These are phyloP conservation scores for Starmerella geochares DNA, from an alignment of 805 yeast genomes.

Conservation along the genomic window DNA sequence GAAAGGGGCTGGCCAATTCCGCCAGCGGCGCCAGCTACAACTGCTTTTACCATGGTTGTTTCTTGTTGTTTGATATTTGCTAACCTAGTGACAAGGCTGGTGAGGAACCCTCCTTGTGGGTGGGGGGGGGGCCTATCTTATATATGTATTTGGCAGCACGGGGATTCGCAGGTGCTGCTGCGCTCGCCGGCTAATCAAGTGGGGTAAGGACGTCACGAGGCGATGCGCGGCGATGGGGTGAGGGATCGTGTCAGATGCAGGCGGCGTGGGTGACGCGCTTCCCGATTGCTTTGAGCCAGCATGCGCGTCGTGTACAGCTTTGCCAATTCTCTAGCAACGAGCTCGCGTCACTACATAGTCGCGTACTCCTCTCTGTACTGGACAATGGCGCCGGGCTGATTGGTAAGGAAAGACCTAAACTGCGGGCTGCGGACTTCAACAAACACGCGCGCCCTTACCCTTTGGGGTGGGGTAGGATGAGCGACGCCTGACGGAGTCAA, in stretches of 20 bases:
- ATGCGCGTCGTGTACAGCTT: too few relatives aligned
- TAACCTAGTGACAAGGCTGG: neutral
- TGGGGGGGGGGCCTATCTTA: neutral
- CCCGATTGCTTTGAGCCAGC: too few relatives aligned
- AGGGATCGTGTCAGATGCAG: neutral
- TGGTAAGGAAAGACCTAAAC: neutral
- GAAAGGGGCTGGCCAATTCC: conserved; percentile 93
- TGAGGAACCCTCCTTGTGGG: neutral
- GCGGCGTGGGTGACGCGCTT: neutral
- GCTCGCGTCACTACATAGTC: too few relatives aligned
- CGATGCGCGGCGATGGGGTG: neutral
- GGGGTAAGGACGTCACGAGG: conserved; percentile 11
- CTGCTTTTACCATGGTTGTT: conserved; percentile 46
- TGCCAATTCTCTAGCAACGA: too few relatives aligned
- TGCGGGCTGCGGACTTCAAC: neutral
- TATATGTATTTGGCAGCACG: conserved; percentile 6
- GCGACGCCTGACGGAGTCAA: neutral
- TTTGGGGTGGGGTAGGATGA: neutral
- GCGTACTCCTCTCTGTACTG: too few relatives aligned
- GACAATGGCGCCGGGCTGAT: neutral
- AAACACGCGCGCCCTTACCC: neutral
- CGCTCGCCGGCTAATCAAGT: conserved; percentile 6
- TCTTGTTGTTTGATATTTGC: neutral
- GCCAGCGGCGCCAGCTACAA: conserved; percentile 77
- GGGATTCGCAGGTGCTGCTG: conserved; percentile 6